Conservation (phyloP, 192 early-diverging fungal species). For the Bifiguratus adelaidae region DNA sequence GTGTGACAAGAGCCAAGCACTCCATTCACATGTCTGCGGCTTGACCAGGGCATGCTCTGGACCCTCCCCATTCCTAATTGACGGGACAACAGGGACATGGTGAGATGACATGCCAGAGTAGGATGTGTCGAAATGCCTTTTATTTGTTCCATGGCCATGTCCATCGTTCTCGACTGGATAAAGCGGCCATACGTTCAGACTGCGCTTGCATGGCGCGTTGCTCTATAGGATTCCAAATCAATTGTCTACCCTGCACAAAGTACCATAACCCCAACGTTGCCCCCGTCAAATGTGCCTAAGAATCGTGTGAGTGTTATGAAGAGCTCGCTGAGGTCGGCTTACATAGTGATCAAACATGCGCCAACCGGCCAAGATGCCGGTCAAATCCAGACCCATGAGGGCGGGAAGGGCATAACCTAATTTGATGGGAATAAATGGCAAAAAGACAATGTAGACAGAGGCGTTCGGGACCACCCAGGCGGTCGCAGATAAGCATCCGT, state of each 20-base stretch:
- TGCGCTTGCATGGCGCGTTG: background rate
- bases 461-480: conserved; percentile 46
- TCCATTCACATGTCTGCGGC: too few species aligned
- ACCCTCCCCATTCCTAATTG: too few species aligned
- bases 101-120: too few species aligned
- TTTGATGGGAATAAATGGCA: conserved; percentile 37
- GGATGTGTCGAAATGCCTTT: too few species aligned
- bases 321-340: conserved; percentile 11
- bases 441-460: conserved; percentile 47
- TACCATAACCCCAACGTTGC: conserved; percentile 50
- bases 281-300: conserved; percentile 55
- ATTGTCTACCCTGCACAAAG: conserved; percentile 31
- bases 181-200: background rate
- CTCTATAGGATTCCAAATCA: conserved; percentile 28
- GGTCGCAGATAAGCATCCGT: conserved; percentile 50
- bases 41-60: too few species aligned
- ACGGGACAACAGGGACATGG: too few species aligned
- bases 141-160: too few species aligned
- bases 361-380: conserved; percentile 66
- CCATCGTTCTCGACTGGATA: too few species aligned
- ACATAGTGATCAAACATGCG: conserved; percentile 66
- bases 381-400: conserved; percentile 59
- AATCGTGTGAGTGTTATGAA: background rate
- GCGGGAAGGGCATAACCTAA: conserved; percentile 56
- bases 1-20: too few species aligned